Evolutionary conservation across 306 rosid species (phyloP), one percentile per base, ranked within the genome.

Genomic region (Quercus berberidifolia): DNA sequence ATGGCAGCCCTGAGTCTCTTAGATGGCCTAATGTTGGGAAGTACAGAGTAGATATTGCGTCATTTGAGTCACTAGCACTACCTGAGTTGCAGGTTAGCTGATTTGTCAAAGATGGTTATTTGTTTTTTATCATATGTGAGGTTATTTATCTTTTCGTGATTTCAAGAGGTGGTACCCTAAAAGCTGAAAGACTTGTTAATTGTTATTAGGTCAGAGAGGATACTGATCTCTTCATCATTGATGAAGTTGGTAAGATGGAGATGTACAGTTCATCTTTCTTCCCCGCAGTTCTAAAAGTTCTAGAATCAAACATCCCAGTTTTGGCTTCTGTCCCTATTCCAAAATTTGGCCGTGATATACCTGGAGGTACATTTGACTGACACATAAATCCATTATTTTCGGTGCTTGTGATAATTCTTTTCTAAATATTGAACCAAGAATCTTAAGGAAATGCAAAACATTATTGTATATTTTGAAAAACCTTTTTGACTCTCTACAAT

Each of bases 241-340:
- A 90, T 56, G 98, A 94, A 81, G 92, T 94, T 78, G 97, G 97
- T 69, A 92, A 88, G 92, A 90, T 94, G 98, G 98, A 94, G 86
- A 71, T 94, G 76, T 89, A 73, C 89, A 88, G 98, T 78, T 89
- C 94, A 1, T 92, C 96, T 1, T 90, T 94, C 87, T 90, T 94
- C 86, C 94, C 98, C n/a, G 88, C 89, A 17, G 97, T 92, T 78
- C 83, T 85, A 30, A 87, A 76, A 73, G 89, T 94, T 76, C 79
- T 92, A 82, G 97, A 94, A 75, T 92, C 97, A 78, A 89, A 84
- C 82, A 78, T 87, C 70, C 91, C 97, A 35, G 28, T 90, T 83
- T 81, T 94, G 92, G 97, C 96, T 73, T 85, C 98, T 18, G 83
- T 94, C 21, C 97, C 97, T n/a, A 77, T 92, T 73, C 97, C 91